Evolutionary conservation across 2,329 filamentous ascomycete species (phyloP).

Genomic region (Fusarium staphyleae): DNA sequence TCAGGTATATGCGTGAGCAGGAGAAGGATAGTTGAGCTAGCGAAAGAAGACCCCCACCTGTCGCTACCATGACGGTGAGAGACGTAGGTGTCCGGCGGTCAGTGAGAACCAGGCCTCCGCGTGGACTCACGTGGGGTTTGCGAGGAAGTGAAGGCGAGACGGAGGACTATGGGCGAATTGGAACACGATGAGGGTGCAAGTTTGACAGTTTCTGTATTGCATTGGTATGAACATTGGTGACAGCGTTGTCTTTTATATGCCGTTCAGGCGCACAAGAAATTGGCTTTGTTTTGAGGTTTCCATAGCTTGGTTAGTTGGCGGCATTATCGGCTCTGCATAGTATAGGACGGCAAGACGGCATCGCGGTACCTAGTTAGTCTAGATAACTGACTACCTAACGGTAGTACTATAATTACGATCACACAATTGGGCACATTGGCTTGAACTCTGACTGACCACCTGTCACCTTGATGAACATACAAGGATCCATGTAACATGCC

Average conservation of each 20-base stretch:
- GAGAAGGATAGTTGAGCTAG: constrained; percentile 58
- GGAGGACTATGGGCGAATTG: background rate
- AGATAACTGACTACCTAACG: no score
- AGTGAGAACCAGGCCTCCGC: background rate
- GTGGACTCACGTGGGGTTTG: background rate
- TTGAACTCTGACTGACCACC: no score
- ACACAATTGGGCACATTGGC: background rate
- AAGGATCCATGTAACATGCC: background rate
- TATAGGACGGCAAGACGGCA: background rate
- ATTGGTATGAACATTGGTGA: constrained; percentile 25
- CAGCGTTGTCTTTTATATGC: constrained; percentile 23
- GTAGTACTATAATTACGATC: background rate
- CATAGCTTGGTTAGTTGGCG: background rate
- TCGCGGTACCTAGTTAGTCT: no score
- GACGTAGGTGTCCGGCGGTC: no score
- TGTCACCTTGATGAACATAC: no score
- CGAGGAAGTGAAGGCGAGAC: background rate
- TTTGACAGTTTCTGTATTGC: constrained; percentile 9
- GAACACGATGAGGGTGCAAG: background rate
- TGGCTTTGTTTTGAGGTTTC: no score
- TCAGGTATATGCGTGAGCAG: constrained; percentile 88
- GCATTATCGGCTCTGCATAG: no score
- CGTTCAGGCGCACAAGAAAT: background rate
- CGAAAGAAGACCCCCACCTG: background rate
- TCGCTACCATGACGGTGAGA: background rate